These are phyloP conservation scores for Monilinia vaccinii-corymbosi DNA, from an alignment of 2,329 filamentous ascomycete genomes.

Conservation along the genomic window DNA sequence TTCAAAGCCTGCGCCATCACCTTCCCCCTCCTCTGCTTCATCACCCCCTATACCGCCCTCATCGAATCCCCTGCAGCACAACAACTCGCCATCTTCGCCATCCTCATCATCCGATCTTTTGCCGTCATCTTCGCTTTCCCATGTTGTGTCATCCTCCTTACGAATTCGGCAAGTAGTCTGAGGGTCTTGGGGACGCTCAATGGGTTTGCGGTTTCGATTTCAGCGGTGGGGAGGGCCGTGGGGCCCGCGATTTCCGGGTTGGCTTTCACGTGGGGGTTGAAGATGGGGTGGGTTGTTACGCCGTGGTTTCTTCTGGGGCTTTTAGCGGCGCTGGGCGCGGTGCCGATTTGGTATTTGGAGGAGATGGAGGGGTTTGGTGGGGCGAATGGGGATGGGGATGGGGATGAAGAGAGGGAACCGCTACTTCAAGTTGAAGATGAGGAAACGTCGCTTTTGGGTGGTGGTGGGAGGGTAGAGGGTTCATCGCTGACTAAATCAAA, in stretches of 20 bases:
- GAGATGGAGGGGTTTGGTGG: slow-evolving; percentile 61
- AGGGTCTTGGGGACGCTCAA: slow-evolving; percentile 80
- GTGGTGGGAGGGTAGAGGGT: no score
- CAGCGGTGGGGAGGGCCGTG: slow-evolving; percentile 67
- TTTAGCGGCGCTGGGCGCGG: slow-evolving; percentile 53
- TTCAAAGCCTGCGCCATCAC: slow-evolving; percentile 57
- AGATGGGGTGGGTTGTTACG: slow-evolving; percentile 64
- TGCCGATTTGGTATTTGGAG: slow-evolving; percentile 66
- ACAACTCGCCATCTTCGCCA: slow-evolving; percentile 50
- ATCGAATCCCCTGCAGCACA: slow-evolving; percentile 40
- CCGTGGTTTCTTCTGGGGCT: slow-evolving; percentile 72
- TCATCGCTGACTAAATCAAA: no score
- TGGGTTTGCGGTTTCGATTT: slow-evolving; percentile 77
- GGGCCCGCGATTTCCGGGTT: slow-evolving; percentile 69
- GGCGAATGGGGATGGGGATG: slow-evolving; percentile 23
- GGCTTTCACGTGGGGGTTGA: slow-evolving; percentile 67
- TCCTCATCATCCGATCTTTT: slow-evolving; percentile 68
- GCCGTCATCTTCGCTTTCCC: slow-evolving; percentile 80
- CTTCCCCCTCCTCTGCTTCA: slow-evolving; percentile 67
- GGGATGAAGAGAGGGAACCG: slow-evolving; percentile 26
- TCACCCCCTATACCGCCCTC: slow-evolving; percentile 75
- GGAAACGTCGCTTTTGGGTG: neutral
- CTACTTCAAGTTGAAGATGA: slow-evolving; percentile 15
- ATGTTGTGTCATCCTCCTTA: slow-evolving; percentile 80
- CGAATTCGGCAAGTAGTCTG: slow-evolving; percentile 72